Base-by-base conservation (phyloP, 164 flowering plant genomes). In the Aristolochia californica region DNA sequence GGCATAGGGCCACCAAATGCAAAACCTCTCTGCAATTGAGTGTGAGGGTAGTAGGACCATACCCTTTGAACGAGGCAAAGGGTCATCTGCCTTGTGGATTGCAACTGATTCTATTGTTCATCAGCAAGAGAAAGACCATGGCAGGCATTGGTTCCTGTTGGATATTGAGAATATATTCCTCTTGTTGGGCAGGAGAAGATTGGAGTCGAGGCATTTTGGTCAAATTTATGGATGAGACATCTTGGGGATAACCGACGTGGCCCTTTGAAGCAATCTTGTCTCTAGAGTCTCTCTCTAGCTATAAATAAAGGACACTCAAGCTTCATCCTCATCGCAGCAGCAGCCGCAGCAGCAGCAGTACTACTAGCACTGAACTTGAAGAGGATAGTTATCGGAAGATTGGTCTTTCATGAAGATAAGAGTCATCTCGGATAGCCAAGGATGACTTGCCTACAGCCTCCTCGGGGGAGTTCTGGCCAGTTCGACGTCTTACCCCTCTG, bases 351-450 rank as follows among this genome's bases (percentile, higher is more conserved):
- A 48, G 22, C 12, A 48, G 23, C 20, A 1, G 20, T 1, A 16
- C 15, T 4, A 16, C 7, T 20, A 4, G n/a, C 12, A 17, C 51
- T n/a, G 22, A 22, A 45, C 21, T 18, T 17, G 51, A 18, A 48
- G 22, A 22, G 51, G 20, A 0, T 48, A 17, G 5, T 8, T 18
- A 18, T n/a, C 11, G 60, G 80, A 70, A 72, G 78, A 69, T 67
- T 69, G 74, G 71, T 63, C 72, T 77, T 61, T 69, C 77, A 74
- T 75, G 79, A 77, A 69, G 80, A 72, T 57, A 58, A 68, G 74
- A 74, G 73, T 65, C 60, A 28, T 61, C 71, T 79, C 66, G 63
- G 75, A 64, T 77, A 76, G 83, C 83, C 83, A 79, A 76, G 80
- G 77, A 79, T 79, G 83, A 76, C 78, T 79, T 76, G 78, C 78